Conservation (phyloP, 2,329 filamentous ascomycete species). For the Cordyceps sp. region DNA sequence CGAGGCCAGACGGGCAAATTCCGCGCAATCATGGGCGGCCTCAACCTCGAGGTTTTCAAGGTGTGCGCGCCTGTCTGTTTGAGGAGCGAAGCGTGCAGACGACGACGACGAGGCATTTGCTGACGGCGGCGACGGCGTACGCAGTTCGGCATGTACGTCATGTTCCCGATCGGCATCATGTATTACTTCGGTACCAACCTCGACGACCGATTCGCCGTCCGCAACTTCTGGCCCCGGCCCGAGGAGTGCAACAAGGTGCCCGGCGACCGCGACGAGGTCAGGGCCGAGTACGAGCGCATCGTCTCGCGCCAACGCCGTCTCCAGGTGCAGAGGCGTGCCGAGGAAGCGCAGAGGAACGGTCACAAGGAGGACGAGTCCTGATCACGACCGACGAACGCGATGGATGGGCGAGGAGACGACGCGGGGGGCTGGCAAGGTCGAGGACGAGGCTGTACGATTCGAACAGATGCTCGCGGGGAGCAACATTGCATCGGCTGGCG, state of each 20-base stretch:
- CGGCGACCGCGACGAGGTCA: constrained; percentile 66
- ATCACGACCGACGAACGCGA: no score
- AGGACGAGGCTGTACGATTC: no score
- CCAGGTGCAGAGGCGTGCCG: constrained; percentile 35
- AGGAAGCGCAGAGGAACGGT: constrained; percentile 13
- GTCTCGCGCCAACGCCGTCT: constrained; percentile 53
- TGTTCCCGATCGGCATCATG: constrained; percentile 98
- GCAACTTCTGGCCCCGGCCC: constrained; percentile 83
- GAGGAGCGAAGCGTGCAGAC: not conserved
- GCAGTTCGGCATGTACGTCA: constrained; percentile 95
- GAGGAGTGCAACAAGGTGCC: constrained; percentile 64
- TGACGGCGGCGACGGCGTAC: not conserved
- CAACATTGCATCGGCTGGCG: no score
- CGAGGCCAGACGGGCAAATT: not conserved
- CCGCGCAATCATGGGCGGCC: constrained; percentile 48
- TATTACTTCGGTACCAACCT: constrained; percentile 99
- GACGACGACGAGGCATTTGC: no score
- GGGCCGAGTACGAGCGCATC: constrained; percentile 60
- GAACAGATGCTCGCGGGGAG: no score
- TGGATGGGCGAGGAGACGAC: no score
- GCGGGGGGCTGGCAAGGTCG: no score
- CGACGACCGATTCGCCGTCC: constrained; percentile 75
- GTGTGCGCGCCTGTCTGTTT: no score
- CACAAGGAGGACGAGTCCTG: constrained; percentile 1
- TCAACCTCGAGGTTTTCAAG: constrained; percentile 92